Base-by-base conservation (phyloP, 73 alveolate genomes). In the Paramecium sexaurelia region DNA sequence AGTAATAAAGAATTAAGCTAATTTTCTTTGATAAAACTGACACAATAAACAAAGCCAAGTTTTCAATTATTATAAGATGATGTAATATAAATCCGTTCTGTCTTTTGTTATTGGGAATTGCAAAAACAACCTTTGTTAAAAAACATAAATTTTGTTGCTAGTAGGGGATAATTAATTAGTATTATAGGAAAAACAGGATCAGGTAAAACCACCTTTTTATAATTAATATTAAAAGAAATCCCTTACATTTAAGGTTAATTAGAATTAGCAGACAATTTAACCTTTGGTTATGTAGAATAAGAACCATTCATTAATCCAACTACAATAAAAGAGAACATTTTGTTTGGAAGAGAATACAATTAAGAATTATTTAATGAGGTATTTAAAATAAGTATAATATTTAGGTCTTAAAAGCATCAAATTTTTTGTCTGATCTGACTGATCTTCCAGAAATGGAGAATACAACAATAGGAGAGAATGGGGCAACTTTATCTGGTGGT, bases 401-500 rank as follows among this genome's bases (percentile, higher is more conserved):
- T 17, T 51, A 51, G 32, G 97, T 92, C 1, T 22, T 94, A 7
- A 68, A 94, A 55, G 67, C 61, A 2, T 47, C 94, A 41, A 85
- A 92, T 37, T 75, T 95, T 20, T 55, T 43, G 13, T 37, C 51
- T 11, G 98, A 95, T 56, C 22, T 95, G 13, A 35, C 71, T 17
- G 68, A 57, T 11, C 61, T 95, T 26, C 92, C 85, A 29, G 73
- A 69, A 1, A 92, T 92, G 0, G 95, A 73, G 15, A 69, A 85
- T 24, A 96, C 98, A 19, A 96, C 84, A 95, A 96, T 96, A 15
- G 98, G 98, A 13, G 96, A 95, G 56, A 95, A 66, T 86, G 98
- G 91, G n/a, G 93, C 84, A 7, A 91, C 94, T 87, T 37, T 94
- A 3, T 93, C 94, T 67, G 99, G 99, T n/a, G 99, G 99, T 3